Base-by-base conservation (phyloP, 2,329 filamentous ascomycete species). In the Talaromyces sp. region DNA sequence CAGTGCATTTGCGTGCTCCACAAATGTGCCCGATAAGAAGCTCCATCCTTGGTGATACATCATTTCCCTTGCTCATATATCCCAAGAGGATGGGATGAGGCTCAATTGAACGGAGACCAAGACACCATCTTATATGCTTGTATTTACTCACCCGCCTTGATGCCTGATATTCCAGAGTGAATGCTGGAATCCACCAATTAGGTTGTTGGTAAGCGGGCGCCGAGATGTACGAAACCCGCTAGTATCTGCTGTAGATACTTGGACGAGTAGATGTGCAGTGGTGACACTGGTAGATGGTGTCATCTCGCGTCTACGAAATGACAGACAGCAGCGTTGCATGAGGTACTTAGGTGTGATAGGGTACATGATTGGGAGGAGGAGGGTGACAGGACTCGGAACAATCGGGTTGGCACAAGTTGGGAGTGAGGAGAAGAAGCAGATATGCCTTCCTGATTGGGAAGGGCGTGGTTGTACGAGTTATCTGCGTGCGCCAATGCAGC, bases 401-500 rank as follows among this genome's bases (percentile, higher is more conserved):
- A 54, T 43, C 60, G 60, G 60, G 8, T 10, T 40, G 45, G 19
- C 10, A 36, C 34, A 4, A 36, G 3, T 36, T 13, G 45, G 45
- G 45, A 47, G 45, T 34, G 11, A 49, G 59, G 29, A 36, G 59
- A 36, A 25, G 29, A 17, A 25, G 27, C 5, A 7, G 5, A 56
- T 7, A 56, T 38, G 53, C 47, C 47, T 62, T 40, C 59, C 59
- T 40, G n/a, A 53, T 54, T 22, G 19, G 59, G 31, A 29, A 36
- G 31, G 45, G 59, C 43, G 45, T 61, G 58, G 58, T 29, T n/a
- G 31, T 53, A 61, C 17, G 29, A 38, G 19, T n/a, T 38, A 27
- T 36, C 6, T 36, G 60, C 47, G 59, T 61, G 59, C 47, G 22
- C 59, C 31, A 61, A 47, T 43, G 58, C 25, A n/a, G n/a, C n/a